Evolutionary conservation across 176 grass and related monocot species (phyloP).

Genomic region (Musa troglodytarum): DNA sequence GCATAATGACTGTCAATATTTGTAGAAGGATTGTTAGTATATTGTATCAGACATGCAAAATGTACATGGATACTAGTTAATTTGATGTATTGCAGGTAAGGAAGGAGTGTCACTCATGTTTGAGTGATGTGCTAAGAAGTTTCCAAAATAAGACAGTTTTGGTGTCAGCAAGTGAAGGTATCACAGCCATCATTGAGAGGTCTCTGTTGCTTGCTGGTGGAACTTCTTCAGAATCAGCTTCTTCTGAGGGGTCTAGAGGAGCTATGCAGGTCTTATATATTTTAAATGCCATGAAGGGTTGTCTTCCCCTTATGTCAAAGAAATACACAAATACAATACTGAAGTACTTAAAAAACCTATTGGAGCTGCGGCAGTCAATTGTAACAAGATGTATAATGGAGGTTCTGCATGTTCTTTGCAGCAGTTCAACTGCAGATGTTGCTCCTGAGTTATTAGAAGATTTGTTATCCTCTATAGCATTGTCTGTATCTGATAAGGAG

Average conservation of each 20-base stretch:
- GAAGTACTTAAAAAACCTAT: slow-evolving; percentile 58
- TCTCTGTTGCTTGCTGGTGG: slow-evolving; percentile 82
- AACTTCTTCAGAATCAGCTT: slow-evolving; percentile 38
- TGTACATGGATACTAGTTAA: neutral
- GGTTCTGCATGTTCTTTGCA: slow-evolving; percentile 57
- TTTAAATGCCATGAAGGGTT: slow-evolving; percentile 63
- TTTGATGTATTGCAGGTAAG: slow-evolving; percentile 48
- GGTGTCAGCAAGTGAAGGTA: slow-evolving; percentile 53
- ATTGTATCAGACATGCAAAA: neutral
- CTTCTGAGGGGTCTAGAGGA: slow-evolving; percentile 47
- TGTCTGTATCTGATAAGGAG: slow-evolving; percentile 49
- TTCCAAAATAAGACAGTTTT: slow-evolving; percentile 53
- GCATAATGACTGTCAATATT: too few relatives aligned
- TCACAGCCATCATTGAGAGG: slow-evolving; percentile 57
- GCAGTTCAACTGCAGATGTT: slow-evolving; percentile 44
- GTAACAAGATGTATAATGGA: slow-evolving; percentile 72
- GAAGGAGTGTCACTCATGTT: slow-evolving; percentile 50
- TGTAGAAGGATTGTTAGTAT: too few relatives aligned
- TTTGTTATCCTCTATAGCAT: slow-evolving; percentile 55
- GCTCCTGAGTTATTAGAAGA: slow-evolving; percentile 57
- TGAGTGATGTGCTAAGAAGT: slow-evolving; percentile 57
- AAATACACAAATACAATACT: slow-evolving; percentile 65
- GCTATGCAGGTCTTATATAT: slow-evolving; percentile 68
- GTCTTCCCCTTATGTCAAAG: slow-evolving; percentile 63
- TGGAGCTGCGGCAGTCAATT: slow-evolving; percentile 56